Conservation (phyloP, 1,284 basidiomycete genomes). For the Phaffia rhodozyma region DNA sequence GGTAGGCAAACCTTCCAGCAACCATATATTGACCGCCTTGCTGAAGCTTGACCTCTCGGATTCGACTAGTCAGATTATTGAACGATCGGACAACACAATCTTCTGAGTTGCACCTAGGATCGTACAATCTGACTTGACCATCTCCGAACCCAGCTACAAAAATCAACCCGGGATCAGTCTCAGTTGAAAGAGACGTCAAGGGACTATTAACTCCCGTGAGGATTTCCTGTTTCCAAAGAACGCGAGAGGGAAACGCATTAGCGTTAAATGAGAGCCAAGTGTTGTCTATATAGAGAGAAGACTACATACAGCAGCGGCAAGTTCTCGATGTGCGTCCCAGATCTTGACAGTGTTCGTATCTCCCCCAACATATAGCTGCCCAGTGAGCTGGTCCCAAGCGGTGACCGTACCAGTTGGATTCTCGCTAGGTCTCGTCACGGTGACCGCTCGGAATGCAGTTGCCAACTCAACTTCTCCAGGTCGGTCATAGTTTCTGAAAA, state of each 20-base stretch:
- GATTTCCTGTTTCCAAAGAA: constrained; percentile 48
- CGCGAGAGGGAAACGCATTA: constrained; percentile 18
- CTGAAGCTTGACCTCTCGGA: constrained; percentile 83
- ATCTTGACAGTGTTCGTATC: constrained; percentile 79
- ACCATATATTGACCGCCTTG: constrained; percentile 59
- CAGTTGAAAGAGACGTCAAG: constrained; percentile 72
- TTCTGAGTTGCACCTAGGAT: constrained; percentile 73
- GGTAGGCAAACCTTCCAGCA: constrained; percentile 60
- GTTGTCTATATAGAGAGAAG: not conserved
- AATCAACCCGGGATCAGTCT: constrained; percentile 56
- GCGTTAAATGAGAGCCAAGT: constrained; percentile 8
- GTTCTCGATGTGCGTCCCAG: constrained; percentile 93
- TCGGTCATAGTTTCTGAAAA: constrained; percentile 73
- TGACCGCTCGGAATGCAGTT: constrained; percentile 81
- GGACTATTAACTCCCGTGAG: constrained; percentile 82
- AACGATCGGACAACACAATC: constrained; percentile 74
- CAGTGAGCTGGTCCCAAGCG: constrained; percentile 87
- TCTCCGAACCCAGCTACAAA: constrained; percentile 90
- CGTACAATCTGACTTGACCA: constrained; percentile 81
- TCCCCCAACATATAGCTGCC: constrained; percentile 75
- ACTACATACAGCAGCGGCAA: constrained; percentile 55
- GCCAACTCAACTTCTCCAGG: constrained; percentile 58
- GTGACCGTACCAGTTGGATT: constrained; percentile 66
- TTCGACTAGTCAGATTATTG: constrained; percentile 75
- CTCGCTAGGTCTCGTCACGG: constrained; percentile 54